Percentiles rank a stretch among this genome's conserved stretches.
These are phyloP conservation scores for Exophiala viscosa DNA, from an alignment of 2,329 filamentous ascomycete genomes.

Conservation along the genomic window DNA sequence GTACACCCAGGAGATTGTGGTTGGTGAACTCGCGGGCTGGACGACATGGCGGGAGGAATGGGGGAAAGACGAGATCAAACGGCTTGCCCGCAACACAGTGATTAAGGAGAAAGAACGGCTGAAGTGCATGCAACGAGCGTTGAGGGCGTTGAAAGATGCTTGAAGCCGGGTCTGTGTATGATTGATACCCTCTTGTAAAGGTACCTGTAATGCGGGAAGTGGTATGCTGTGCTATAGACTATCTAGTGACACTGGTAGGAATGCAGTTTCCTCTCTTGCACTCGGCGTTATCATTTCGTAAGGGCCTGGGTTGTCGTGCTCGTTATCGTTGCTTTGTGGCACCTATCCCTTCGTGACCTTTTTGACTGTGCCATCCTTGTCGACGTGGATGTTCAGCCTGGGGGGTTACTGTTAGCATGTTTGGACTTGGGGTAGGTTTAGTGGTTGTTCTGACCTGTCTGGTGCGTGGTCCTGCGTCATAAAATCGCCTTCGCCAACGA, in stretches of 20 bases:
- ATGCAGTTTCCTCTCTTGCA: not conserved
- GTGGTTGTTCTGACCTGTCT: constrained; percentile 35
- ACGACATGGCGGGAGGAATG: constrained; percentile 80
- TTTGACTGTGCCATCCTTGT: constrained; percentile 42
- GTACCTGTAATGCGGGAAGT: not conserved
- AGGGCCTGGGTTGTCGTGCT: not conserved
- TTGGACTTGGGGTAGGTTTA: not conserved
- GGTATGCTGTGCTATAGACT: not conserved
- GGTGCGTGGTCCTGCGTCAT: constrained; percentile 42
- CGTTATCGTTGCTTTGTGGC: not conserved
- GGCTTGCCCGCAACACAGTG: constrained; percentile 74
- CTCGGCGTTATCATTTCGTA: not conserved
- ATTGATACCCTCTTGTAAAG: not conserved
- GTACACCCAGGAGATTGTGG: constrained; percentile 91
- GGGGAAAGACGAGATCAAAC: constrained; percentile 68
- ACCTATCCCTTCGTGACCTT: constrained; percentile 35
- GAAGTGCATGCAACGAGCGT: constrained; percentile 73
- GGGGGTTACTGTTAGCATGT: not conserved
- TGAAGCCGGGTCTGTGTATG: not conserved
- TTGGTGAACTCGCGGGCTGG: constrained; percentile 87
- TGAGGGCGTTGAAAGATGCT: constrained; percentile 55
- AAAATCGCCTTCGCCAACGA: constrained; percentile 38
- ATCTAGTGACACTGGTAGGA: not conserved
- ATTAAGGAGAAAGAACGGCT: constrained; percentile 74
- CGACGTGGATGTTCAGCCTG: constrained; percentile 45